phyloP scores from a whole-genome alignment of 208 protist genomes.

The Phytomonas sp. region DNA sequence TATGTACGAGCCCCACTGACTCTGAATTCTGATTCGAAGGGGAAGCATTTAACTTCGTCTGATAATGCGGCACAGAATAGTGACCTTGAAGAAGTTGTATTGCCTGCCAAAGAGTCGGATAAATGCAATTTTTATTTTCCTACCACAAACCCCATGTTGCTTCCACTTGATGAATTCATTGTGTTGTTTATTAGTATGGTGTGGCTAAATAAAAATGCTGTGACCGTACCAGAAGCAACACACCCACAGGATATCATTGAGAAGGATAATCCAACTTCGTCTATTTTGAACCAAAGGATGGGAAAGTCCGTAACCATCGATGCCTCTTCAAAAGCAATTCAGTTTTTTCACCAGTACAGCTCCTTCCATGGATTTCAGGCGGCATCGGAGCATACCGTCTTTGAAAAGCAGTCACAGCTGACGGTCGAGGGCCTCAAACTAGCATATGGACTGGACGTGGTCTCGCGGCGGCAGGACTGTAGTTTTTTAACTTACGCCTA shows the following conservation, averaged over 20 bases:
- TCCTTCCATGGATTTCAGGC: background rate
- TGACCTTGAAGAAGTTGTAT: background rate
- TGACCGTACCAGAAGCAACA: background rate
- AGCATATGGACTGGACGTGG: slow-evolving; percentile 54
- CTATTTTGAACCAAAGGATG: background rate
- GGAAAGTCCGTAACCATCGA: background rate
- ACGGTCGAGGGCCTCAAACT: slow-evolving; percentile 33
- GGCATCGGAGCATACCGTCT: background rate
- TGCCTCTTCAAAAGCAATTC: background rate
- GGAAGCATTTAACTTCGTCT: background rate
- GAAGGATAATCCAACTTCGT: background rate
- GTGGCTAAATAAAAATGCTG: slow-evolving; percentile 28
- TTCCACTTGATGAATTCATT: slow-evolving; percentile 34
- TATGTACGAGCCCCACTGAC: slow-evolving; percentile 2
- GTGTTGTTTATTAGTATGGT: slow-evolving; percentile 42
- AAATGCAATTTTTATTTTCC: background rate
- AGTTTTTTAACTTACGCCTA: slow-evolving; percentile 66
- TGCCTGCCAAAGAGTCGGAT: background rate
- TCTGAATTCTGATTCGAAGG: background rate
- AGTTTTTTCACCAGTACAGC: background rate
- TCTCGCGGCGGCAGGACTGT: slow-evolving; percentile 29
- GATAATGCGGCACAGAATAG: background rate
- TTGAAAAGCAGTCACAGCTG: slow-evolving; percentile 8
- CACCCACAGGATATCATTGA: background rate
- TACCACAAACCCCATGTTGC: slow-evolving; percentile 1